Evolutionary conservation across 75 land plant species (phyloP).

Genomic region (Cupressus sempervirens): DNA sequence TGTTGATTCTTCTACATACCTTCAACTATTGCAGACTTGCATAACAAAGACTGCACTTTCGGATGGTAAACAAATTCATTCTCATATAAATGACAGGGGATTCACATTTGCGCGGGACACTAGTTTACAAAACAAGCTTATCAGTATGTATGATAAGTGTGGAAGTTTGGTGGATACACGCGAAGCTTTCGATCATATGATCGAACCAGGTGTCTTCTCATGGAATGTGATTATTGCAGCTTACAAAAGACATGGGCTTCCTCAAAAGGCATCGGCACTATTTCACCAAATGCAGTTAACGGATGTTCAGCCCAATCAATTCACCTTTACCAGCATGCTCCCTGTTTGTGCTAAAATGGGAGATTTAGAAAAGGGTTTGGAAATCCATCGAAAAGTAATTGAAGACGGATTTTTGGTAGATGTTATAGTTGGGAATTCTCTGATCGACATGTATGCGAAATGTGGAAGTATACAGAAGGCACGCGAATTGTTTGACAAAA

Average conservation of each 20-base stretch:
- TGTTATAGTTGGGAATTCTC: conserved; percentile 36
- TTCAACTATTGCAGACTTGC: background rate
- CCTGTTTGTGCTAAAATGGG: conserved; percentile 1
- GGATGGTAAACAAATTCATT: background rate
- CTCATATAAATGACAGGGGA: conserved; percentile 19
- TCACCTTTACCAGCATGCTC: conserved; percentile 32
- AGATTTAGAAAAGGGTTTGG: conserved; percentile 23
- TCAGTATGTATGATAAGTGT: conserved; percentile 59
- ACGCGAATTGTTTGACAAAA: conserved; percentile 30
- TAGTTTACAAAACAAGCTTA: conserved; percentile 6
- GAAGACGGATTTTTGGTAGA: conserved; percentile 36
- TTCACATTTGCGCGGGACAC: background rate
- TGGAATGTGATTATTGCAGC: conserved; percentile 56
- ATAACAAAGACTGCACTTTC: background rate
- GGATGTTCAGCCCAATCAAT: conserved; percentile 30
- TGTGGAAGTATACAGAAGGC: conserved; percentile 35
- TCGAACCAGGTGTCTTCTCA: conserved; percentile 24
- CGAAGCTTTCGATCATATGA: conserved; percentile 30
- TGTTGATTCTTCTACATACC: background rate
- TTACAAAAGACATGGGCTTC: conserved; percentile 24
- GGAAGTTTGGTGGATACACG: conserved; percentile 34
- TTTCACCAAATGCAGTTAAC: conserved; percentile 28
- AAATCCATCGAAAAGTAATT: conserved; percentile 40
- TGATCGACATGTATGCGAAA: conserved; percentile 66
- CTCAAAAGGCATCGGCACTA: conserved; percentile 15